phyloP scores from a whole-genome alignment of 345 rosid genomes.

The Heritiera fomes region DNA sequence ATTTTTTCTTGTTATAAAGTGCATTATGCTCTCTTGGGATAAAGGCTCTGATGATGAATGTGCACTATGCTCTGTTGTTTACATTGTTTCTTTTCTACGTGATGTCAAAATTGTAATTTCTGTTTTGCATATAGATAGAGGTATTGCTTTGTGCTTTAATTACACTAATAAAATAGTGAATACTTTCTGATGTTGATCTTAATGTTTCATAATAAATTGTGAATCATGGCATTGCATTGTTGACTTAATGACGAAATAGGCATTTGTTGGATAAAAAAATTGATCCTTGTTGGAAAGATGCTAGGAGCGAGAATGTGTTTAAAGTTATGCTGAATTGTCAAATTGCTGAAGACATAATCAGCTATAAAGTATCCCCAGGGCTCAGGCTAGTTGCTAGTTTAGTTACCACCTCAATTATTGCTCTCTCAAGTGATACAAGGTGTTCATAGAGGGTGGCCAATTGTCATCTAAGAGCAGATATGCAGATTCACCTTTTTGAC shows the following conservation, averaged over 20 bases:
- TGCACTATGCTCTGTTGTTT: not conserved
- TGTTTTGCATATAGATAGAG: not conserved
- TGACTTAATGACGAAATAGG: not conserved
- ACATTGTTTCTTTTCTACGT: not conserved
- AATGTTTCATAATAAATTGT: not conserved
- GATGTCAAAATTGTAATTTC: not conserved
- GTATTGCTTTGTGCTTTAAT: constrained; percentile 2
- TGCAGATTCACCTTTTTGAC: not conserved
- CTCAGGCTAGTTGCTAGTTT: not conserved
- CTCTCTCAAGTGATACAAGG: not conserved
- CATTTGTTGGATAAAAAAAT: not conserved
- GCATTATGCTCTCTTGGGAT: not conserved
- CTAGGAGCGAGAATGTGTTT: not conserved
- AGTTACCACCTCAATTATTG: not conserved
- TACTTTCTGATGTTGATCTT: not conserved
- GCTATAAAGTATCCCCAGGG: not conserved
- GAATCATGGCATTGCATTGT: not conserved
- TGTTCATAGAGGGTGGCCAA: not conserved
- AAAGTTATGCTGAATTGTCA: not conserved
- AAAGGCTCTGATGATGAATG: not conserved
- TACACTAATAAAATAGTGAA: not conserved
- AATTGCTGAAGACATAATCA: not conserved
- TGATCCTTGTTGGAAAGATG: not conserved
- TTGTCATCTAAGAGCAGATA: not conserved
- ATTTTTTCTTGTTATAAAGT: not conserved